These are phyloP conservation scores for Cichorium intybus DNA, from an alignment of 140 eudicot genomes.

Conservation along the genomic window DNA sequence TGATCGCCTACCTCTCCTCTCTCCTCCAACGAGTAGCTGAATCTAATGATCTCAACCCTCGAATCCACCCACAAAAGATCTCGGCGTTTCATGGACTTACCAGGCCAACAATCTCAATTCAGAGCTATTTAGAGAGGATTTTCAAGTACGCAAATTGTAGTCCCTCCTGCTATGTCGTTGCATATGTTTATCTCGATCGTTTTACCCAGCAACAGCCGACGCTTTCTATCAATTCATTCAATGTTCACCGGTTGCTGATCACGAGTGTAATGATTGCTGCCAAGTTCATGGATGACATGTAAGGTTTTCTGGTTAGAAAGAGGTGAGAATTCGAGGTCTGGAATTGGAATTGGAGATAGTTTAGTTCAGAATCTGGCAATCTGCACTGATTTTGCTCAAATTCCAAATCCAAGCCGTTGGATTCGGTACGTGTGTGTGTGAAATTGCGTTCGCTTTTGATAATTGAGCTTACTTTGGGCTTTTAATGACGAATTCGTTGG, in stretches of 20 bases:
- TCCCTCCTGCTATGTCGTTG: slow-evolving; percentile 79
- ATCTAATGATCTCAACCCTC: slow-evolving; percentile 55
- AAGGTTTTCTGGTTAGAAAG: slow-evolving; percentile 24
- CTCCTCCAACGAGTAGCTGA: slow-evolving; percentile 73
- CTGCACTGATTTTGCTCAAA: slow-evolving; percentile 11
- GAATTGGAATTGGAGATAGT: slow-evolving; percentile 15
- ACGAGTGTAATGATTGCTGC: slow-evolving; percentile 96
- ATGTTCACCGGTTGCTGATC: slow-evolving; percentile 82
- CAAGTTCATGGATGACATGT: slow-evolving; percentile 91
- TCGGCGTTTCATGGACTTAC: slow-evolving; percentile 75
- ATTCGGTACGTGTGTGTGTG: slow-evolving; percentile 11
- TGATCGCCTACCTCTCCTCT: slow-evolving; percentile 74
- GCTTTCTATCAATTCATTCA: slow-evolving; percentile 60
- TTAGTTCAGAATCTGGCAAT: background rate
- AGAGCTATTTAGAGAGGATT: slow-evolving; percentile 68
- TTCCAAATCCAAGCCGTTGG: slow-evolving; percentile 17
- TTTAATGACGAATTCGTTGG: background rate
- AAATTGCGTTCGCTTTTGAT: background rate
- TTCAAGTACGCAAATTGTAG: slow-evolving; percentile 90
- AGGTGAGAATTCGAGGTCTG: slow-evolving; percentile 17
- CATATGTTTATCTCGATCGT: slow-evolving; percentile 86
- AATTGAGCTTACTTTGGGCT: slow-evolving; percentile 13
- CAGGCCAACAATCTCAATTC: slow-evolving; percentile 63
- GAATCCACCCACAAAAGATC: slow-evolving; percentile 48
- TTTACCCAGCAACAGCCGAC: slow-evolving; percentile 66